These are phyloP conservation scores for Polygonum aviculare DNA, from an alignment of 148 eudicot species.

Conservation along the genomic window DNA sequence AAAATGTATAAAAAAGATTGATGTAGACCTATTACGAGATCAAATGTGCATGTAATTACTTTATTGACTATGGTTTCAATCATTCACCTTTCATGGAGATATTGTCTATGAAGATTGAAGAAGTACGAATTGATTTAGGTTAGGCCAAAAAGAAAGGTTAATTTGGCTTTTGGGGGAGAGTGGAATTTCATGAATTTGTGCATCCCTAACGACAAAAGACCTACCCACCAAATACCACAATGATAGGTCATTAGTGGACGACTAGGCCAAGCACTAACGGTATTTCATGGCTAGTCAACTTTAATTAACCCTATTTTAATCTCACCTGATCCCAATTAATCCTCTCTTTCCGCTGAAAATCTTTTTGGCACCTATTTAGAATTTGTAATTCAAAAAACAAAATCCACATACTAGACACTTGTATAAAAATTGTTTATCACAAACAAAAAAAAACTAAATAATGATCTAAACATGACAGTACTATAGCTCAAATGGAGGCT, in stretches of 20 bases:
- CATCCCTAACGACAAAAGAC: slow-evolving; percentile 50
- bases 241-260: slow-evolving; percentile 15
- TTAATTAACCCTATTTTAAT: not conserved
- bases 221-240: slow-evolving; percentile 57
- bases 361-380: too few species aligned
- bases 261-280: not conserved
- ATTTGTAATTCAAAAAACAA: too few species aligned
- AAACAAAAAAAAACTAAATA: too few species aligned
- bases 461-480: too few species aligned
- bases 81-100: not conserved
- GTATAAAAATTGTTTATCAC: too few species aligned
- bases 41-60: not conserved
- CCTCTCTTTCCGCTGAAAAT: not conserved
- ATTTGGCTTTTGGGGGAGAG: slow-evolving; percentile 21
- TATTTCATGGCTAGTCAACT: not conserved
- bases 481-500: too few species aligned
- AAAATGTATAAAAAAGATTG: not conserved
- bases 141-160: slow-evolving; percentile 12
- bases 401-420: too few species aligned
- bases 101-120: not conserved
- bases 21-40: not conserved
- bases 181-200: slow-evolving; percentile 6
- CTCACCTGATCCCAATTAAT: not conserved
- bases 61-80: not conserved
- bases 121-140: slow-evolving; percentile 13